phyloP scores from a whole-genome alignment of 495 filamentous ascomycete species.

The Glonium stellatum region DNA sequence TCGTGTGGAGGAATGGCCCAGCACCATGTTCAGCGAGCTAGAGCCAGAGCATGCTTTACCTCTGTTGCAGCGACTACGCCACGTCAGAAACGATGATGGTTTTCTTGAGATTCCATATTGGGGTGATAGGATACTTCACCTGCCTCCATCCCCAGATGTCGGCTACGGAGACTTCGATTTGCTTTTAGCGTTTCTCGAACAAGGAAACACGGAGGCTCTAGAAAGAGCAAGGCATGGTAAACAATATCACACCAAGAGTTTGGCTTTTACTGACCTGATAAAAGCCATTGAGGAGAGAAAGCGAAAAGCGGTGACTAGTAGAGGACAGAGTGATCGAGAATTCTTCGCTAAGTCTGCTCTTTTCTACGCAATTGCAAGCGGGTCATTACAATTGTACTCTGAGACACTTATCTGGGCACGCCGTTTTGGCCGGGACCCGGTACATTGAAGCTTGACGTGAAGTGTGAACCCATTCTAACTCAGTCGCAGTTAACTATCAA shows the following conservation, averaged over 20 bases:
- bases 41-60: constrained; percentile 6
- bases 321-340: constrained; percentile 29
- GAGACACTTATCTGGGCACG: constrained; percentile 31
- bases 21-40: background rate
- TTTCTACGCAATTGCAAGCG: constrained; percentile 32
- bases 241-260: no score
- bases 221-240: background rate
- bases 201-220: background rate
- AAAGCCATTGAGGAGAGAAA: constrained; percentile 1
- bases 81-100: constrained; percentile 2
- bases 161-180: constrained; percentile 7
- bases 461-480: background rate
- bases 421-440: constrained; percentile 32
- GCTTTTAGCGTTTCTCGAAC: background rate
- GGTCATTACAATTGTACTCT: constrained; percentile 25
- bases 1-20: background rate
- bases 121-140: background rate
- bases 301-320: constrained; percentile 19
- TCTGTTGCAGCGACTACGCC: constrained; percentile 9
- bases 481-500: constrained; percentile 16
- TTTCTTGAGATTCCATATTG: background rate
- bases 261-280: background rate
- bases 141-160: background rate
- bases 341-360: constrained; percentile 28
- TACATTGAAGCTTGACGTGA: background rate